These are phyloP conservation scores for Elsinoe perseae DNA, from an alignment of 2,329 filamentous ascomycete genomes.

Conservation along the genomic window DNA sequence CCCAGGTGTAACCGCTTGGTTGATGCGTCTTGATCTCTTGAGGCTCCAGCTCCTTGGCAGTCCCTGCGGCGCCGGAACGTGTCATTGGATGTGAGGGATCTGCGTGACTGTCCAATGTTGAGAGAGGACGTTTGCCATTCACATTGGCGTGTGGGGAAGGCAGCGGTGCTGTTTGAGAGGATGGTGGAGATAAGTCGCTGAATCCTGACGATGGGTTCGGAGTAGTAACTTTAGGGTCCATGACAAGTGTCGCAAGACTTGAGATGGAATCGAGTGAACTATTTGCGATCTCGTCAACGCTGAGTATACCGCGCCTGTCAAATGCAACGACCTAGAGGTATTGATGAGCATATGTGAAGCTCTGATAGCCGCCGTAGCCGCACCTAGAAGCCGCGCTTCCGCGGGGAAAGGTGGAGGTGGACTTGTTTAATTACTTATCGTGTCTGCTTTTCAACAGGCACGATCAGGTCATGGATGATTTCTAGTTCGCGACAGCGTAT, in stretches of 20 bases:
- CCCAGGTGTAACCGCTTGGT: conserved; percentile 29
- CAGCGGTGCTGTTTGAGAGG: conserved; percentile 38
- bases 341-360: background rate
- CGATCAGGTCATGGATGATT: background rate
- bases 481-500: background rate
- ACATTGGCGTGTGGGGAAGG: conserved; percentile 26
- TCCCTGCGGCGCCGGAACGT: background rate
- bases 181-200: conserved; percentile 48
- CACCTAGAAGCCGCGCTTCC: background rate
- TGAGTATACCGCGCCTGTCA: too few relatives aligned
- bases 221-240: conserved; percentile 37
- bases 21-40: conserved; percentile 24
- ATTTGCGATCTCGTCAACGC: too few relatives aligned
- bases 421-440: background rate
- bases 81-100: conserved; percentile 21
- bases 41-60: background rate
- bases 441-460: background rate
- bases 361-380: background rate
- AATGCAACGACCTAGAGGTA: too few relatives aligned
- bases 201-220: conserved; percentile 24
- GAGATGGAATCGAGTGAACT: too few relatives aligned
- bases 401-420: background rate
- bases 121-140: conserved; percentile 33
- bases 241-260: conserved; percentile 43
- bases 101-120: conserved; percentile 27